Base-by-base conservation (phyloP, 345 rosid species). In the Citrus medica region DNA sequence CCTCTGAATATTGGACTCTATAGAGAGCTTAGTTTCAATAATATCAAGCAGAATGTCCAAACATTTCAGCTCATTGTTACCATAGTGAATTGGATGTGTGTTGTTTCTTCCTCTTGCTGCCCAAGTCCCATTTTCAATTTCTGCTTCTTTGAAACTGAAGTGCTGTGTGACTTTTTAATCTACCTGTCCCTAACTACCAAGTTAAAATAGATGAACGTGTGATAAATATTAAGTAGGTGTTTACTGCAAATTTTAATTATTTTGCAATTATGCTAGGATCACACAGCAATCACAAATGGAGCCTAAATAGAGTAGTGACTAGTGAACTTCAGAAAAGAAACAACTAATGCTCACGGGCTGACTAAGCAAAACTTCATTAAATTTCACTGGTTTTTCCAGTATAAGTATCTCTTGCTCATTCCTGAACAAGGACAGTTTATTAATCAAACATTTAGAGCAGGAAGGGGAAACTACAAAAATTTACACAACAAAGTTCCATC, bases 401-500 rank as follows among this genome's bases (percentile, higher is more conserved):
- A 63, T 1, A 63, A 63, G 35, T 63, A 28, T 28, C 37, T 14
- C 38, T 46, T 28, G 67, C 32, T 63, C 67, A 13, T 63, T 21
- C 9, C 16, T 27, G 67, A 63, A 63, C 67, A 63, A 63, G 67
- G 32, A 63, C 9, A 30, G 17, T 73, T 68, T 59, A 64, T 71
- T 16, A n/a, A 56, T 69, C 74, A 27, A 62, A 67, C 71, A 67
- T 25, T 22, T 65, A 9, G n/a, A 24, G 19, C 46, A 25, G n/a
- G 33, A 62, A 51, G 9, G 82, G 12, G 67, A 24, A 5, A 55
- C 51, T 32, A 33, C n/a, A 24, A 25, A 56, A 73, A 69, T 82
- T 75, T 79, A 85, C 82, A 83, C 40, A 74, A 22, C 75, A 51
- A 51, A 46, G 76, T 76, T 74, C 14, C 67, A 67, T 65, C 53